Evolutionary conservation across 2,329 filamentous ascomycete species (phyloP), one percentile per base, ranked within the genome.

Genomic region (Ampelomyces quisqualis): DNA sequence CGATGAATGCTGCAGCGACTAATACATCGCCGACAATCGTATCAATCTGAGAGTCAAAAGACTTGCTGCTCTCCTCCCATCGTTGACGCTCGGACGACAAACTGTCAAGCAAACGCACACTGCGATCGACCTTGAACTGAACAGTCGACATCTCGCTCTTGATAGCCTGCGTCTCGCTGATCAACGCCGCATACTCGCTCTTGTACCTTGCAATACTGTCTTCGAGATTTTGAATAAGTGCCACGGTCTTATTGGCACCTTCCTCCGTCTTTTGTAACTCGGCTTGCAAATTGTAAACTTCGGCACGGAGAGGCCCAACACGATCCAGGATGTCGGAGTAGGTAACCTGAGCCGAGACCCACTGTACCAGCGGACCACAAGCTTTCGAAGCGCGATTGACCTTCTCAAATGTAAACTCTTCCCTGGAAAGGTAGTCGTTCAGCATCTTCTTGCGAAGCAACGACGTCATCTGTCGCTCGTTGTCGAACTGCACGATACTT

Each of bases 61-160:
- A 96, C 72, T 86, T 95, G 79, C 93, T 98, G 56, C 90, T 90
- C 61, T 91, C 88, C 64, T 98, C 93, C 93, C 93, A 98, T 62
- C 93, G 85, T 26, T 80, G 81, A 69, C 91, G 82, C 73, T 98
- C 93, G 4, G 91, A 96, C 7, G 93, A 94, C 54, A 98, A 76
- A 70, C 90, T 96, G 70, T 96, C 91, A 14, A 98, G 83, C 33
- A 98, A 78, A 61, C 90, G 85, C 49, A 96, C 88, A 73, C 91
- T 97, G 65, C 93, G 85, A 67, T 97, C 89, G 40, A 98, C 93
- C 79, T 98, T 98, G 76, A 90, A 95, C 70, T 98, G 87, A 6
- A 98, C 93, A 47, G 89, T 85, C 46, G 84, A 82, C 93, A 98
- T 97, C 72, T 98, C 93, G 0, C 86, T 76, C 75, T 97, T 97